These are phyloP conservation scores for Iberis amara DNA, from an alignment of 441 rosid genomes.

Conservation along the genomic window DNA sequence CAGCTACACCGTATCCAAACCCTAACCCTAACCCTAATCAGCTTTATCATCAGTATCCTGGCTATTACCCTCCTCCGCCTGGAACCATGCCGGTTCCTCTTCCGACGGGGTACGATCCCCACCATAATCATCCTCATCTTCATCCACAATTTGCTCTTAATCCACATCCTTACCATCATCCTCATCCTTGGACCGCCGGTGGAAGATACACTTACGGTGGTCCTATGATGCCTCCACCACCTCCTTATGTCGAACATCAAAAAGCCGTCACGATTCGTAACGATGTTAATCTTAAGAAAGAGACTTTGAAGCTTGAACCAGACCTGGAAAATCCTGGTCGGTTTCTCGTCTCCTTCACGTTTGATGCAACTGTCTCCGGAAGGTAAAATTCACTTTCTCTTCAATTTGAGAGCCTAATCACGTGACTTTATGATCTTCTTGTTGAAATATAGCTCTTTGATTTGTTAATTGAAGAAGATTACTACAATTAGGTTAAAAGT, in stretches of 20 bases:
- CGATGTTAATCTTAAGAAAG: conserved; percentile 85
- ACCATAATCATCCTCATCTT: conserved; percentile 31
- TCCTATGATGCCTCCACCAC: conserved; percentile 43
- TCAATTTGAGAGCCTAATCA: too few species aligned
- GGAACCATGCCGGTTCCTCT: conserved; percentile 47
- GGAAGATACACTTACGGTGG: conserved; percentile 56
- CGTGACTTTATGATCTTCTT: neutral
- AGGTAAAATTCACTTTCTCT: conserved; percentile 40
- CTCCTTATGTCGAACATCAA: conserved; percentile 86
- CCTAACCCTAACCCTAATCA: conserved; percentile 50
- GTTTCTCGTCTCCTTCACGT: conserved; percentile 70
- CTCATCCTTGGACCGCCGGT: conserved; percentile 48
- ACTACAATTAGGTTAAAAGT: neutral
- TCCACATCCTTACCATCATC: conserved; percentile 20
- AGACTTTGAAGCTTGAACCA: conserved; percentile 56
- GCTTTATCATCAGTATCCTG: conserved; percentile 56
- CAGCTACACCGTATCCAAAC: conserved; percentile 78
- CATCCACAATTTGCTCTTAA: conserved; percentile 19
- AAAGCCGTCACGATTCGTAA: conserved; percentile 74
- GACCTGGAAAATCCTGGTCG: conserved; percentile 65
- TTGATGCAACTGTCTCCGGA: conserved; percentile 87
- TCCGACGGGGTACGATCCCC: conserved; percentile 57
- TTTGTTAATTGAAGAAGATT: neutral
- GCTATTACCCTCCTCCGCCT: conserved; percentile 55
- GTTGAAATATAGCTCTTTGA: too few species aligned